Conservation (phyloP, 768 basidiomycete species). For the Tylopilus subfusipes region DNA sequence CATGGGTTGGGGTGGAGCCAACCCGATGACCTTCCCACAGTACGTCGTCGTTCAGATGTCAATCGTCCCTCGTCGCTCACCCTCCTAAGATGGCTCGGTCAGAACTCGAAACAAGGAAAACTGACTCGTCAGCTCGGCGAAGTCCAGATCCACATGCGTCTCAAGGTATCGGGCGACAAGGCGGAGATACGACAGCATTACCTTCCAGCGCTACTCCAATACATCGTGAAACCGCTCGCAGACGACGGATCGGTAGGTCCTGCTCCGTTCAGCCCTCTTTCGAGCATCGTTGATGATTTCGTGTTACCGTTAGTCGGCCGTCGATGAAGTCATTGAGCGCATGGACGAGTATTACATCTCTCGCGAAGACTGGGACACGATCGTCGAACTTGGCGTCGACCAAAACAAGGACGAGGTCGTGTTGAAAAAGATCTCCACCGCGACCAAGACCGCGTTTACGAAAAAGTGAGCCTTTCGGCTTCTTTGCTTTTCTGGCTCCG, state of each 20-base stretch:
- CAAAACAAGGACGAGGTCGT: conserved; percentile 69
- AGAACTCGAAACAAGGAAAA: conserved; percentile 92
- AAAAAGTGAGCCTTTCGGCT: conserved; percentile 54
- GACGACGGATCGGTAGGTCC: conserved; percentile 68
- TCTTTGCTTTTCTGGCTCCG: neutral
- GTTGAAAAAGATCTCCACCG: conserved; percentile 77
- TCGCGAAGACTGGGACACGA: conserved; percentile 95
- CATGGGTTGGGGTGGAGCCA: conserved; percentile 61
- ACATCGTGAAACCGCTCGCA: conserved; percentile 75
- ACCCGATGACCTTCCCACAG: conserved; percentile 79
- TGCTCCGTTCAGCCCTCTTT: neutral
- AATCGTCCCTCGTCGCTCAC: neutral
- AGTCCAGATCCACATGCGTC: conserved; percentile 92
- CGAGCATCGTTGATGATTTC: neutral
- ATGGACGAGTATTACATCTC: conserved; percentile 96
- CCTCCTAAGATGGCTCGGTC: conserved; percentile 82
- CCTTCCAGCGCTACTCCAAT: conserved; percentile 80
- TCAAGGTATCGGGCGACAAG: conserved; percentile 89
- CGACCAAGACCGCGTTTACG: conserved; percentile 84
- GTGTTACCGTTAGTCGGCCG: conserved; percentile 36
- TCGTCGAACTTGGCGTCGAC: conserved; percentile 90
- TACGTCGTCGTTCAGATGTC: conserved; percentile 37
- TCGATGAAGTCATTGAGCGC: conserved; percentile 75
- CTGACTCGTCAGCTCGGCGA: conserved; percentile 78
- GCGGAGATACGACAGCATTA: conserved; percentile 89